Base-by-base conservation (phyloP, 805 yeast genomes). In the Candida methanosorbosa region DNA sequence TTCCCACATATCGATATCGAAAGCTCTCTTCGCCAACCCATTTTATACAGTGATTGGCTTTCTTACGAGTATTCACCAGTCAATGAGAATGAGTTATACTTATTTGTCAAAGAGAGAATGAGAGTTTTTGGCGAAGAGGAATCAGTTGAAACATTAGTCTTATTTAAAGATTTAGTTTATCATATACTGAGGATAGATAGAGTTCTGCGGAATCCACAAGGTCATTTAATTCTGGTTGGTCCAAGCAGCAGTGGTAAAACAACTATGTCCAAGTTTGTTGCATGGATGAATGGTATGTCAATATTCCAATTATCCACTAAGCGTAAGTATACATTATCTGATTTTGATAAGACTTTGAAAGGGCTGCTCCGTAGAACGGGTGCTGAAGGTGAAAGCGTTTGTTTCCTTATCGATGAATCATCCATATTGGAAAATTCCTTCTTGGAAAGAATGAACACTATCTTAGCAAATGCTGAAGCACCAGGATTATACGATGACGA, bases 381-480 rank as follows among this genome's bases (percentile, higher is more conserved):
- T 27, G 56, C 69, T 13, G 57, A 65, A 2, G 84, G 81, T 5
- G 80, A 80, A 43, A 70, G 65, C 34, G 54, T 78, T 0, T 82
- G 94, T 43, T 73, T 85, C 36, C 62, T 88, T 16, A 67, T 90
- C 15, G 95, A 86, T 44, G 96, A 90, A 46, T 76, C 94, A 0
- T 74, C 79, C 20, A 73, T 87, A 33, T 45, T 78, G 28, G 88
- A 84, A 23, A 66, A 94, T 0, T 65, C 92, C 0, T 90, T 88
- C 49, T 57, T 90, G 21, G 97, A 90, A 54, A 63, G 95, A 40
- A 86, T 90, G 92, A 90, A 90, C 47, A 84, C 95, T 0, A 60
- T 90, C n/a, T 65, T 90, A 26, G 96, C 97, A 0, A 90, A 90
- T 55, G 83, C 95, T 0, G 97, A 90, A 48, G 69, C 87, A 26